Evolutionary conservation across 2,329 filamentous ascomycete species (phyloP).

Genomic region (Phaeoacremonium minimum): DNA sequence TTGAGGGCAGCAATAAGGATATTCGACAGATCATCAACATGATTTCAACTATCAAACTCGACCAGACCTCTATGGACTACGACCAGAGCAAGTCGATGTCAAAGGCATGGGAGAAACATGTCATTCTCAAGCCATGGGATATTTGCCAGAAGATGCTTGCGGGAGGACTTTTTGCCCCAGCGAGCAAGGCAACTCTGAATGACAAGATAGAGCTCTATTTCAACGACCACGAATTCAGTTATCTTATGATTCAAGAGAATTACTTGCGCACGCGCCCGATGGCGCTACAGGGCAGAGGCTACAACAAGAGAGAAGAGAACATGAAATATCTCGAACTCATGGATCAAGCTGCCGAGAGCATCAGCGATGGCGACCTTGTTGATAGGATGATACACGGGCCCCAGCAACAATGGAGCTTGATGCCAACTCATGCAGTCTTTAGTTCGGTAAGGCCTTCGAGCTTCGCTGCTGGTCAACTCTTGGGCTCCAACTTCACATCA

Average conservation of each 20-base stretch:
- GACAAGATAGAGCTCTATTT: slow-evolving; percentile 99
- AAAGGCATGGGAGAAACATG: slow-evolving; percentile 97
- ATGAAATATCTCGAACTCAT: slow-evolving; percentile 82
- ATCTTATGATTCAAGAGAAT: slow-evolving; percentile 97
- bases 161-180: slow-evolving; percentile 77
- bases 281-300: slow-evolving; percentile 52
- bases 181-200: slow-evolving; percentile 83
- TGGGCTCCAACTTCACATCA: slow-evolving; percentile 72
- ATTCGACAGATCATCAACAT: slow-evolving; percentile 99
- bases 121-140: slow-evolving; percentile 96
- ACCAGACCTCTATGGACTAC: slow-evolving; percentile 74
- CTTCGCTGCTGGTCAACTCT: slow-evolving; percentile 75
- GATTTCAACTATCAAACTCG: slow-evolving; percentile 89
- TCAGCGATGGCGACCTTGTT: slow-evolving; percentile 93
- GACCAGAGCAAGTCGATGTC: slow-evolving; percentile 90
- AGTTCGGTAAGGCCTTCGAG: slow-evolving; percentile 91
- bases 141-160: slow-evolving; percentile 91
- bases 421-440: slow-evolving; percentile 94
- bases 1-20: slow-evolving; percentile 92
- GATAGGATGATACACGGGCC: slow-evolving; percentile 98
- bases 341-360: slow-evolving; percentile 87
- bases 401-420: slow-evolving; percentile 96
- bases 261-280: slow-evolving; percentile 80
- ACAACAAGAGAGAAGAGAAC: slow-evolving; percentile 63
- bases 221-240: slow-evolving; percentile 98